Conservation (phyloP, 2,329 filamentous ascomycete genomes). For the Lecanoromycetidae sp. region DNA sequence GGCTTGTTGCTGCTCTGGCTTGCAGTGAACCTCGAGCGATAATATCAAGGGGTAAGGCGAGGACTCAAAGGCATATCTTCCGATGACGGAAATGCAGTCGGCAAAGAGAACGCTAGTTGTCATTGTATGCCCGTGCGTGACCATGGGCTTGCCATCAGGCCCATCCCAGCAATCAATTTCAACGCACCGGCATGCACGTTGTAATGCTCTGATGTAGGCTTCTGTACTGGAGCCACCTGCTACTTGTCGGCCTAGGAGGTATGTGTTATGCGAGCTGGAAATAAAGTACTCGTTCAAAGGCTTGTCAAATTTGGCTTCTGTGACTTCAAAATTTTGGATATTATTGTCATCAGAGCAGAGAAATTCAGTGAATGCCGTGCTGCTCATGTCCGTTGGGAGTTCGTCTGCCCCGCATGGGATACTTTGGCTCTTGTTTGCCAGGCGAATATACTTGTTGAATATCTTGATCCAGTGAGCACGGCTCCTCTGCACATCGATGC, state of each 20-base stretch:
- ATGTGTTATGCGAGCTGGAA: slow-evolving; percentile 97
- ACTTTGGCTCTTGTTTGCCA: slow-evolving; percentile 39
- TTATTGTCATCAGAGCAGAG: slow-evolving; percentile 63
- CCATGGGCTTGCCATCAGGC: slow-evolving; percentile 69
- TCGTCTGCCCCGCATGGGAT: slow-evolving; percentile 32
- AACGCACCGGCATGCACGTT: slow-evolving; percentile 83
- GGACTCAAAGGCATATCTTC: slow-evolving; percentile 82
- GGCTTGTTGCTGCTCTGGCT: slow-evolving; percentile 61
- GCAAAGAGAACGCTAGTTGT: slow-evolving; percentile 81
- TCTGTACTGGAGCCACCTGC: slow-evolving; percentile 85
- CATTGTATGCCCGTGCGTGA: slow-evolving; percentile 81
- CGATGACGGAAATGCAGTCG: slow-evolving; percentile 85
- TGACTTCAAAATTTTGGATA: slow-evolving; percentile 49
- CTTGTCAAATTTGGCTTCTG: slow-evolving; percentile 56
- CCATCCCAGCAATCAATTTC: slow-evolving; percentile 99
- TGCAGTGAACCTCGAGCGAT: slow-evolving; percentile 92
- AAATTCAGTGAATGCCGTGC: slow-evolving; percentile 66
- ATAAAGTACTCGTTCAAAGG: slow-evolving; percentile 96
- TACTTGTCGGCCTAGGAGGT: slow-evolving; percentile 82
- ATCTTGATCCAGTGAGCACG: slow-evolving; percentile 54
- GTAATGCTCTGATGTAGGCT: slow-evolving; percentile 80
- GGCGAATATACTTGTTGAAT: slow-evolving; percentile 59
- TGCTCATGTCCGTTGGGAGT: slow-evolving; percentile 53
- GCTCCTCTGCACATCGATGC: slow-evolving; percentile 60
- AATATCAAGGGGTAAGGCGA: slow-evolving; percentile 86